Base-by-base conservation (phyloP, 1,284 basidiomycete species). In the Athelia psychrophila region DNA sequence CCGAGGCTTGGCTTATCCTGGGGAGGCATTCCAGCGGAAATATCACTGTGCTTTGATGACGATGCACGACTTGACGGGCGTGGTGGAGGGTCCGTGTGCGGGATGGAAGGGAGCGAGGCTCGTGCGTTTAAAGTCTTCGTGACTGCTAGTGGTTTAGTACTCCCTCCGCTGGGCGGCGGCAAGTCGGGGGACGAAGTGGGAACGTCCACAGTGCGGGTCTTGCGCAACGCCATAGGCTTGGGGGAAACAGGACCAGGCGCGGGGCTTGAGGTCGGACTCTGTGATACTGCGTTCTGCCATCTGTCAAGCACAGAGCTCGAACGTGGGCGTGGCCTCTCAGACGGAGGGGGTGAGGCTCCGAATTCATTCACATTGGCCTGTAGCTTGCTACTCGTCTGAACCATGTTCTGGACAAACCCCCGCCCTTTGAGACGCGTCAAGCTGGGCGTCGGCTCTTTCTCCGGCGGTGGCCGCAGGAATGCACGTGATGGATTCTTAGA, bases 351-450 rank as follows among this genome's bases (percentile, higher is more conserved):
- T 27, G 67, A 57, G 13, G 70, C 63, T 33, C 65, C 60, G 13
- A 69, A 53, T 36, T 67, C 63, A 18, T 42, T 42, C 38, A 70
- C 47, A 20, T 70, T 61, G 13, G 58, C 64, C 56, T 79, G 76
- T 3, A 84, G 64, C 54, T 79, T 72, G 18, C 78, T 72, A 58
- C 79, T 88, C 35, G 77, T 83, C 67, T 86, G 83, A 27, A 92
- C 84, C 71, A 90, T 82, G 58, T 79, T 88, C 65, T 88, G 84
- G 6, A 92, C 89, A 60, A 92, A 91, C 1, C 89, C 89, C 42
- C 89, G 81, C 6, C 90, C 90, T 60, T 91, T 82, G n/a, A 92
- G 69, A 52, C 88, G 73, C 57, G 86, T 91, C 24, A 92, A 79
- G 62, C 87, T 90, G 2, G 90, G 90, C 2, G 88, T 90, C 3